Evolutionary conservation across 495 filamentous ascomycete genomes (phyloP).

Genomic region (Annulohypoxylon moriforme): DNA sequence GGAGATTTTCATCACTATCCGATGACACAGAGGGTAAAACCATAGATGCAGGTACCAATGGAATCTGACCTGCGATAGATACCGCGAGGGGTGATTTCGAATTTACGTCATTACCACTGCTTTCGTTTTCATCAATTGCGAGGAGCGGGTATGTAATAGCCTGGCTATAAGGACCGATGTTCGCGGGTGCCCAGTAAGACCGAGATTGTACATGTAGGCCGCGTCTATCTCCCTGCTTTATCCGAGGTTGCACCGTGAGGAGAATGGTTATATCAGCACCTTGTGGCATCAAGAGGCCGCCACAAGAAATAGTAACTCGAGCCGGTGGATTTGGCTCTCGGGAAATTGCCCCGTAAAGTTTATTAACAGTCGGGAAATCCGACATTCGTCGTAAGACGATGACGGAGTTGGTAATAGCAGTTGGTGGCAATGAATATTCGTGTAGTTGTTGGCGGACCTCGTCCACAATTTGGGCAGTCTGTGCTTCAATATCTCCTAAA

Average conservation of each 20-base stretch:
- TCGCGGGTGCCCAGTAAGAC: slow-evolving; percentile 97
- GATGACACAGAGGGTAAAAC: slow-evolving; percentile 51
- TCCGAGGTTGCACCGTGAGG: slow-evolving; percentile 49
- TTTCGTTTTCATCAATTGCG: slow-evolving; percentile 9
- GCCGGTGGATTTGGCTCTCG: slow-evolving; percentile 83
- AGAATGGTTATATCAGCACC: slow-evolving; percentile 67
- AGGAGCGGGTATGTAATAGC: slow-evolving; percentile 72
- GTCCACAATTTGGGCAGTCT: slow-evolving; percentile 49
- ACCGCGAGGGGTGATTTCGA: slow-evolving; percentile 41
- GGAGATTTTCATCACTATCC: slow-evolving; percentile 36
- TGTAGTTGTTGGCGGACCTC: slow-evolving; percentile 50
- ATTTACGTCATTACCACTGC: not conserved
- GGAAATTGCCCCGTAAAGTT: slow-evolving; percentile 76
- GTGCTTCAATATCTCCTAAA: slow-evolving; percentile 47
- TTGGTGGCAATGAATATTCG: slow-evolving; percentile 47
- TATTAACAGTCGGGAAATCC: slow-evolving; percentile 79
- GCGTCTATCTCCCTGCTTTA: slow-evolving; percentile 50
- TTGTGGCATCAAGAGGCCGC: slow-evolving; percentile 62
- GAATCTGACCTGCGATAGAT: slow-evolving; percentile 88
- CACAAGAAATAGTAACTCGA: slow-evolving; percentile 83
- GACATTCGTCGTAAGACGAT: slow-evolving; percentile 83
- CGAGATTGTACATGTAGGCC: slow-evolving; percentile 91
- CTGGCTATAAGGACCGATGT: slow-evolving; percentile 98
- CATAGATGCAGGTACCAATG: slow-evolving; percentile 87
- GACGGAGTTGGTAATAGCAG: slow-evolving; percentile 76